Evolutionary conservation across 1,284 basidiomycete species (phyloP), one percentile per base, ranked within the genome.

Genomic region (Cutaneotrichosporon sp.): DNA sequence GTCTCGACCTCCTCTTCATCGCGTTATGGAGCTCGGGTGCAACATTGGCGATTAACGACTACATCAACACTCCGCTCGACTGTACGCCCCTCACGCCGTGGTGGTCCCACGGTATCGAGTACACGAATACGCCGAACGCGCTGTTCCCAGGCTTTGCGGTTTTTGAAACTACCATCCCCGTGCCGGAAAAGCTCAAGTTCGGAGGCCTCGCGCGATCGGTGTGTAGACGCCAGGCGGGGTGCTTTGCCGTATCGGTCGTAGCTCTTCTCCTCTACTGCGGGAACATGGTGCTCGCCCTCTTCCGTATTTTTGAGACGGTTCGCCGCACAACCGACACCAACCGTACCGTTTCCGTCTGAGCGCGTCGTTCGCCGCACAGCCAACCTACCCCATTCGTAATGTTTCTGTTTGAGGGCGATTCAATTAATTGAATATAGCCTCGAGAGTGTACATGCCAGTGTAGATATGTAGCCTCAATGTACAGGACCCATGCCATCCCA

Each of bases 51-150:
- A 81, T 83, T 67, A 84, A 85, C 73, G 84, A 85, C 71, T 82
- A 83, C 70, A 83, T 85, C 65, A 82, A 82, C 18, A 83, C 83
- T n/a, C 81, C 83, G 6, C 75, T 85, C 51, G 73, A 81, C 57
- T 85, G 85, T 68, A 76, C 78, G 2, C 38, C 72, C 8, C 71
- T 66, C 32, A 69, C 63, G 4, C 72, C 77, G 10, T 78, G 78
- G 77, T 79, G 80, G 80, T 47, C 63, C n/a, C 32, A 50, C 14
- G 64, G 62, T 5, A 8, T 34, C 34, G 60, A 63, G 38, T 65
- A 64, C 60, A 63, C 61, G 55, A 34, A 47, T 16, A 22, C 56
- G 26, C 18, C 49, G 22, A 11, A 21, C 21, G 7, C 30, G 26
- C 11, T 36, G 8, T 21, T 18, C 5, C 46, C 31, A 2, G 21